These are phyloP conservation scores for Auriscalpium microsporum DNA, from an alignment of 768 basidiomycete genomes.

Conservation along the genomic window DNA sequence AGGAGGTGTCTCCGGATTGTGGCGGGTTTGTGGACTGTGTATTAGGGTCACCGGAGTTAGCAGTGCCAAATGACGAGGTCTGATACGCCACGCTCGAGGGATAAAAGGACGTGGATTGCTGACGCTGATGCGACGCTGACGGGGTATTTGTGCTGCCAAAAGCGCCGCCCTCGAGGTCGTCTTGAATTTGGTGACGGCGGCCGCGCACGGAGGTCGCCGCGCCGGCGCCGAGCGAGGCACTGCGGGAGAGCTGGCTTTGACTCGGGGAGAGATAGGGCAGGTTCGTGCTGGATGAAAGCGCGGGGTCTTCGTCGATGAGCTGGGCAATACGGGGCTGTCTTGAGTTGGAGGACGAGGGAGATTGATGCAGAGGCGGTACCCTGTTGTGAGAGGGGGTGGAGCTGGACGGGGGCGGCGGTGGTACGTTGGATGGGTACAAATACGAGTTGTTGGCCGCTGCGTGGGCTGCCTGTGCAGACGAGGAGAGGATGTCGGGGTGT, in stretches of 20 bases:
- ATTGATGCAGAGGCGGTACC: slow-evolving; percentile 46
- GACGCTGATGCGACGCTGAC: slow-evolving; percentile 31
- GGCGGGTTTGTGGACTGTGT: slow-evolving; percentile 25
- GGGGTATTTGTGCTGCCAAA: slow-evolving; percentile 30
- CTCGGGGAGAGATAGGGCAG: slow-evolving; percentile 45
- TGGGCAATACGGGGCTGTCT: slow-evolving; percentile 59
- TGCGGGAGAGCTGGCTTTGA: slow-evolving; percentile 52
- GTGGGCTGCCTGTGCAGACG: slow-evolving; percentile 54
- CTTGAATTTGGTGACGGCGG: slow-evolving; percentile 61
- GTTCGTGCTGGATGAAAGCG: slow-evolving; percentile 25
- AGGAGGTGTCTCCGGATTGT: slow-evolving; percentile 28
- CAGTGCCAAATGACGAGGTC: slow-evolving; percentile 32
- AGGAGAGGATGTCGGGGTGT: slow-evolving; percentile 34
- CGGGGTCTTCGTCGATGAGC: slow-evolving; percentile 52
- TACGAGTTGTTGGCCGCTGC: slow-evolving; percentile 42
- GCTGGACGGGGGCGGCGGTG: slow-evolving; percentile 38
- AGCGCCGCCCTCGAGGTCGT: slow-evolving; percentile 51
- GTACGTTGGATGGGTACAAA: slow-evolving; percentile 38
- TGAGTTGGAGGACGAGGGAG: slow-evolving; percentile 29
- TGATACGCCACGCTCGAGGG: slow-evolving; percentile 52
- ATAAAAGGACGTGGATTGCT: slow-evolving; percentile 41
- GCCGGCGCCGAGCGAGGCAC: slow-evolving; percentile 49
- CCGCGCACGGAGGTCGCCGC: slow-evolving; percentile 36
- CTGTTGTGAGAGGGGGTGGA: slow-evolving; percentile 23
- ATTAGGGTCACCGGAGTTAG: slow-evolving; percentile 17